phyloP scores from a whole-genome alignment of 1,284 basidiomycete genomes.

The Rhodotorula sp. region DNA sequence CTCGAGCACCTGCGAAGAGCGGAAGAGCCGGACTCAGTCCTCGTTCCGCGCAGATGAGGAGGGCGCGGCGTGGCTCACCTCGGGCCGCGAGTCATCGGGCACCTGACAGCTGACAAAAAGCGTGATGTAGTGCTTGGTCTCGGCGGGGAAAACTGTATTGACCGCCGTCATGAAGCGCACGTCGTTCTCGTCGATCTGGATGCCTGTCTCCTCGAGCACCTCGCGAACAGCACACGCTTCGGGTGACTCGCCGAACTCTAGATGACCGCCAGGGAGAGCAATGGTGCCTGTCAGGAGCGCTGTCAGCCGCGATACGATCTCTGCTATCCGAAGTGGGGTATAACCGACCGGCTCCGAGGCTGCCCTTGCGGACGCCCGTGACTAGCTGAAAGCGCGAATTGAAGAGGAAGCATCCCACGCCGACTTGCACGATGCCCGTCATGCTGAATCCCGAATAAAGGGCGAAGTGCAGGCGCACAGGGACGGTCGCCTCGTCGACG shows the following conservation, averaged over 20 bases:
- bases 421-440: constrained; percentile 34
- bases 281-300: constrained; percentile 21
- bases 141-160: constrained; percentile 29
- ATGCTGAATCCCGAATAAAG: too few relatives aligned
- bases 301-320: background rate
- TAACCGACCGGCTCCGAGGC: constrained; percentile 45
- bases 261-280: constrained; percentile 49
- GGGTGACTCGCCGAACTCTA: constrained; percentile 48
- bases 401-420: constrained; percentile 48
- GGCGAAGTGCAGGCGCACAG: too few relatives aligned
- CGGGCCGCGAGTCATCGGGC: constrained; percentile 13
- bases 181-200: constrained; percentile 41
- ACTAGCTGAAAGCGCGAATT: constrained; percentile 43
- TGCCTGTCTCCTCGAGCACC: constrained; percentile 48
- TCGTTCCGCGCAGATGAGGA: background rate
- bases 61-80: background rate
- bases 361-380: constrained; percentile 47
- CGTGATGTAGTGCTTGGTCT: constrained; percentile 48
- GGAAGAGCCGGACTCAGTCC: background rate
- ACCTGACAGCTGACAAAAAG: constrained; percentile 46
- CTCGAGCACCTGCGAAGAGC: constrained; percentile 42
- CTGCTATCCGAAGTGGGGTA: background rate
- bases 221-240: constrained; percentile 47
- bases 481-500: background rate
- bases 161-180: constrained; percentile 39